Percentiles rank a stretch among this genome's conserved stretches.
These are phyloP conservation scores for Auxenochlorella pyrenoidosa DNA, from an alignment of 139 green algal species.

Conservation along the genomic window DNA sequence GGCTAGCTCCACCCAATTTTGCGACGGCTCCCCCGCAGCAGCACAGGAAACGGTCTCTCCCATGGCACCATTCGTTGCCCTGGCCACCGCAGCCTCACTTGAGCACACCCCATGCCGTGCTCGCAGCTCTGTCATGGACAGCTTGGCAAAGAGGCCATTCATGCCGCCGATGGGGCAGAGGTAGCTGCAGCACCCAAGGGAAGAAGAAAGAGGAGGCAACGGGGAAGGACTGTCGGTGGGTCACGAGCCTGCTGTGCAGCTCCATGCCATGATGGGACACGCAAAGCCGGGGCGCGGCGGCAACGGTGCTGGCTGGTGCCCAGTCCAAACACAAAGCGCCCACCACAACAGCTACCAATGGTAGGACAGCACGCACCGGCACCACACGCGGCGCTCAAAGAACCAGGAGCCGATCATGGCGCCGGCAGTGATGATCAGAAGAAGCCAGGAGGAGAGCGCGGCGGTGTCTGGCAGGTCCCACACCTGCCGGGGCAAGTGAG, in stretches of 20 bases:
- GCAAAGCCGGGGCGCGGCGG: too few species aligned
- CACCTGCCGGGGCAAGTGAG: too few species aligned
- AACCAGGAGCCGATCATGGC: conserved; percentile 73
- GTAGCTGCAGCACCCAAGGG: conserved; percentile 12
- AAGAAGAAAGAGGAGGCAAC: background rate
- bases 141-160: conserved; percentile 91
- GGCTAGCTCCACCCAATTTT: too few species aligned
- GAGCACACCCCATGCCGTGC: conserved; percentile 83
- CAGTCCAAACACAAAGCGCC: too few species aligned
- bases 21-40: too few species aligned
- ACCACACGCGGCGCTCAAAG: conserved; percentile 84
- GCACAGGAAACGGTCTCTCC: too few species aligned
- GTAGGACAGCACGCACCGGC: conserved; percentile 51
- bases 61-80: too few species aligned
- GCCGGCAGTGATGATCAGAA: conserved; percentile 86
- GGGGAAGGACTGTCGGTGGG: background rate
- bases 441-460: conserved; percentile 77
- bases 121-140: conserved; percentile 81
- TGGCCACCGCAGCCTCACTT: conserved; percentile 45
- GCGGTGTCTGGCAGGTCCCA: conserved; percentile 84
- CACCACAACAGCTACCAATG: too few species aligned
- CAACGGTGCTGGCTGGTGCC: too few species aligned
- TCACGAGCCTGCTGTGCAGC: too few species aligned
- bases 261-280: too few species aligned
- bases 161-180: conserved; percentile 80